Evolutionary conservation across 768 basidiomycete genomes (phyloP), one percentile per base, ranked within the genome.

Genomic region (Mycena filopes): DNA sequence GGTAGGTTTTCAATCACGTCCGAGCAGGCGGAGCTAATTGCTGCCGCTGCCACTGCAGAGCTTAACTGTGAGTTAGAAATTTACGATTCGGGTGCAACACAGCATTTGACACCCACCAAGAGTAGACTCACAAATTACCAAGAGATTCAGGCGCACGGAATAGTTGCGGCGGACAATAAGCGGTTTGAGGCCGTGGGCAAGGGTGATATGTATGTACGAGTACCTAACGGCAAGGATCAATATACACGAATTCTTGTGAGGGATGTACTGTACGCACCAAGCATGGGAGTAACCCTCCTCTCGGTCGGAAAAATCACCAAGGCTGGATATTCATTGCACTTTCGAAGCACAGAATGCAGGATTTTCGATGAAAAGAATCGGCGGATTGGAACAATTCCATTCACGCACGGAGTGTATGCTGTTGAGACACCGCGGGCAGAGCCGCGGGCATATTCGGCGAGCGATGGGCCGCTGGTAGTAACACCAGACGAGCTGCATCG

Each of bases 11-110:
- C 51, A 53, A 21, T 53, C 23, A 40, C 51, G 13, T 40, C 51
- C 21, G 31, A 36, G n/a, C 26, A 15, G 23, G 25, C 40, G 16
- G 8, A 49, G 48, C 29, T 49, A 5, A 20, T 53, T 23, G 38
- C 38, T 7, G 51, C 51, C 2, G 51, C 13, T 25, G 51, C 51
- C n/a, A 41, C 38, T 15, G 26, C 38, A 25, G 16, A 25, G 1
- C 10, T 3, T 5, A 21, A 40, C 18, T 41, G 15, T 41, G 51
- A 40, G 23, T 36, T 53, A 4, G 51, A 40, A 40, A 53, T 53
- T 15, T 53, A 53, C 40, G 51, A 53, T n/a, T 53, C 51, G 4
- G 51, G 47, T 31, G 47, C 47, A 20, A 29, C 47, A 2, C 47
- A 48, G 28, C 47, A 48, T 29, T 13, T 48, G 47, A 48, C 47